A percentile compares a stretch with the other conserved stretches of the same genome.
Conservation (phyloP, 805 yeast species). For the Suhomyces xylopsoci region DNA sequence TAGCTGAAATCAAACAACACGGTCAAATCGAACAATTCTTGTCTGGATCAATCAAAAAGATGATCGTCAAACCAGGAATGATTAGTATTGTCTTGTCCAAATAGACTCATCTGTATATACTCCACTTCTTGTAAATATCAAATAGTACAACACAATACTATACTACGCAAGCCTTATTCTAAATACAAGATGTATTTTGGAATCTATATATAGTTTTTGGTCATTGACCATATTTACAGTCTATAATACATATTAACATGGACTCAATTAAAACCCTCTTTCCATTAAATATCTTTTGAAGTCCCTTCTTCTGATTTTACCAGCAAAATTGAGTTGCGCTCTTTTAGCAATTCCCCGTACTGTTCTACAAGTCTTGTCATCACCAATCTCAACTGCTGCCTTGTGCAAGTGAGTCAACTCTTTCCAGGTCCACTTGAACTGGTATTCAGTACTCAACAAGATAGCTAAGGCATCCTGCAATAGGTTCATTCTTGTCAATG, state of each 20-base stretch:
- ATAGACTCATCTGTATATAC: slow-evolving; percentile 6
- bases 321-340: slow-evolving; percentile 36
- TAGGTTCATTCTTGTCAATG: slow-evolving; percentile 53
- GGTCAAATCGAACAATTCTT: neutral
- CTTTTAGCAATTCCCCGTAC: slow-evolving; percentile 33
- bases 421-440: slow-evolving; percentile 65
- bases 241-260: slow-evolving; percentile 9
- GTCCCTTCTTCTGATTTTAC: slow-evolving; percentile 37
- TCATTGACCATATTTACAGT: neutral
- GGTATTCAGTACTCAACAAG: slow-evolving; percentile 61
- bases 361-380: slow-evolving; percentile 25
- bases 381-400: slow-evolving; percentile 32
- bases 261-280: slow-evolving; percentile 24
- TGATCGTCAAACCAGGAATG: slow-evolving; percentile 52
- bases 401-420: slow-evolving; percentile 28
- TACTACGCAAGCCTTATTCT: neutral
- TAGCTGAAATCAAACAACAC: slow-evolving; percentile 26
- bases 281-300: slow-evolving; percentile 30
- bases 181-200: neutral
- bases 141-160: neutral
- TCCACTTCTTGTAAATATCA: slow-evolving; percentile 1
- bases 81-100: slow-evolving; percentile 41
- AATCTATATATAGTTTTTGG: slow-evolving; percentile 3
- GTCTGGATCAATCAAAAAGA: slow-evolving; percentile 44
- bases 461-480: slow-evolving; percentile 69